These are phyloP conservation scores for Melanogaster broomeanus DNA, from an alignment of 768 basidiomycete species.

Conservation along the genomic window DNA sequence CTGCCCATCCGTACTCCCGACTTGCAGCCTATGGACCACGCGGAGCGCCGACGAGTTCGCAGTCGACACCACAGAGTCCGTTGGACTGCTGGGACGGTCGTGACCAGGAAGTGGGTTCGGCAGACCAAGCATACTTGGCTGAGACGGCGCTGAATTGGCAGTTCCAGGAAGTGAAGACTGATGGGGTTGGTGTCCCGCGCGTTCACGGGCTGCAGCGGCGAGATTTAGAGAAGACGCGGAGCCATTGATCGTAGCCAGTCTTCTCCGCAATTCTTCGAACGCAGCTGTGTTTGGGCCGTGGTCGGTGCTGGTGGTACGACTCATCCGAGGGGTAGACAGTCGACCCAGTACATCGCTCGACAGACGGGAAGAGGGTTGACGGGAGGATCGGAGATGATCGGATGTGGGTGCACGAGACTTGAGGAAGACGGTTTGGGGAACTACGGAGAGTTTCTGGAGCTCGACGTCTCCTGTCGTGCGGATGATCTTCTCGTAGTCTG, in stretches of 20 bases:
- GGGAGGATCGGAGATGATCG: constrained; percentile 43
- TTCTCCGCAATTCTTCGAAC: constrained; percentile 76
- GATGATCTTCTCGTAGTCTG: constrained; percentile 62
- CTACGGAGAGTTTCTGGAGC: constrained; percentile 84
- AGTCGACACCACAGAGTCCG: constrained; percentile 78
- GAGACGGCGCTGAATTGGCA: constrained; percentile 5
- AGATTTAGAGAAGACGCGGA: constrained; percentile 66
- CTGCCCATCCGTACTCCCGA: constrained; percentile 72
- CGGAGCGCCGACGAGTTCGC: constrained; percentile 64
- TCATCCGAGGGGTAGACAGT: constrained; percentile 52
- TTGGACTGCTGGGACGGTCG: constrained; percentile 75
- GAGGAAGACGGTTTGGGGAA: constrained; percentile 90
- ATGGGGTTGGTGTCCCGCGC: constrained; percentile 33
- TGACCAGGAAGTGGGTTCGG: constrained; percentile 19
- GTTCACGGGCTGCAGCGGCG: constrained; percentile 44
- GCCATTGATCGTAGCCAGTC: constrained; percentile 73
- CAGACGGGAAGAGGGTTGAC: constrained; percentile 40
- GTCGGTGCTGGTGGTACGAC: constrained; percentile 51
- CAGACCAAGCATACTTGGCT: constrained; percentile 24
- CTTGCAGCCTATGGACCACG: constrained; percentile 61
- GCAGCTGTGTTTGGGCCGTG: constrained; percentile 50
- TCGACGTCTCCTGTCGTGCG: constrained; percentile 70
- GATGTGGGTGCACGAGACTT: constrained; percentile 46
- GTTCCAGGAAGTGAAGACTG: constrained; percentile 14
- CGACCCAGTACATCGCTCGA: constrained; percentile 43